Evolutionary conservation across 2,329 filamentous ascomycete genomes (phyloP).

Genomic region (Xylaria polymorpha): DNA sequence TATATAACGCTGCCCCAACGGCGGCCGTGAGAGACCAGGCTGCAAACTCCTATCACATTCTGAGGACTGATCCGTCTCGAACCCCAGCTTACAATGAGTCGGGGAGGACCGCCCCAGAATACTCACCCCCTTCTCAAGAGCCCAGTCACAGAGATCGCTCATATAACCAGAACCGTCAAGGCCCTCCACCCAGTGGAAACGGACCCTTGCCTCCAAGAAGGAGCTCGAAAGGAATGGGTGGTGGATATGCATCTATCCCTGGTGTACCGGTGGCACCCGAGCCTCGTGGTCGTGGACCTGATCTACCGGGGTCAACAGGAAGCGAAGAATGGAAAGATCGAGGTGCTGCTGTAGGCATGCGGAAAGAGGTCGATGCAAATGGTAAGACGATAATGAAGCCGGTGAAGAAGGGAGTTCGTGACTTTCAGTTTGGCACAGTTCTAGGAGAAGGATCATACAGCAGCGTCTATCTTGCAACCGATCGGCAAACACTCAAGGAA

Average conservation of each 20-base stretch:
- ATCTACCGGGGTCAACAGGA: slow-evolving; percentile 62
- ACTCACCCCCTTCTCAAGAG: slow-evolving; percentile 74
- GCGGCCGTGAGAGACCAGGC: slow-evolving; percentile 51
- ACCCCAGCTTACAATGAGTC: slow-evolving; percentile 69
- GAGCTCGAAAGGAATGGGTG: slow-evolving; percentile 77
- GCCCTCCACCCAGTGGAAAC: slow-evolving; percentile 62
- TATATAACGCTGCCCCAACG: slow-evolving; percentile 45
- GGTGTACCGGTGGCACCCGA: slow-evolving; percentile 55
- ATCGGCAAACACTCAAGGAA: slow-evolving; percentile 92
- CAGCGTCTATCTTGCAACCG: slow-evolving; percentile 91
- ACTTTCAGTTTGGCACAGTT: slow-evolving; percentile 92
- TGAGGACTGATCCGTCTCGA: slow-evolving; percentile 68
- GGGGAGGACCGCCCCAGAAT: slow-evolving; percentile 69
- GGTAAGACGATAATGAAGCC: slow-evolving; percentile 84
- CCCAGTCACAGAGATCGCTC: slow-evolving; percentile 74
- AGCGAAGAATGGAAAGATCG: slow-evolving; percentile 97
- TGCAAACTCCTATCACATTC: slow-evolving; percentile 54
- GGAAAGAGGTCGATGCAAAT: slow-evolving; percentile 85
- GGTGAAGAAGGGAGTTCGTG: slow-evolving; percentile 96
- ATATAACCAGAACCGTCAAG: slow-evolving; percentile 71
- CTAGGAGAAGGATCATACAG: slow-evolving; percentile 98
- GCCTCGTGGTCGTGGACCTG: slow-evolving; percentile 51
- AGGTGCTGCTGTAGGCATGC: slow-evolving; percentile 86
- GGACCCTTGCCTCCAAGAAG: slow-evolving; percentile 78
- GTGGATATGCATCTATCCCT: slow-evolving; percentile 62